These are phyloP conservation scores for Pseudogymnoascus sp. DNA, from an alignment of 2,329 filamentous ascomycete genomes.

Conservation along the genomic window DNA sequence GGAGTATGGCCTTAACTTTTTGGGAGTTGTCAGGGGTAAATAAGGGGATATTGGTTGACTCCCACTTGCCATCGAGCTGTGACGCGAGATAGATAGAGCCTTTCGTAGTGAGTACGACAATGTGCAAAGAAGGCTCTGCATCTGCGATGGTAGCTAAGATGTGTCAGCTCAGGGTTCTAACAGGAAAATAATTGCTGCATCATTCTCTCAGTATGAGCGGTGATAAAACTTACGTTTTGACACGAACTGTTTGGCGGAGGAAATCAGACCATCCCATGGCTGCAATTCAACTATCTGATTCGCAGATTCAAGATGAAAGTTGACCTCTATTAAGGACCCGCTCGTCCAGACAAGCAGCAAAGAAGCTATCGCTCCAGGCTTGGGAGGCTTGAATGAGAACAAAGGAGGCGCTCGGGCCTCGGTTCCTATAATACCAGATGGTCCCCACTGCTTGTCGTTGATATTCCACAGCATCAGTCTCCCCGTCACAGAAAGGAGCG, in stretches of 20 bases:
- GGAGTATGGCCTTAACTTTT: constrained; percentile 50
- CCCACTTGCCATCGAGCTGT: constrained; percentile 41
- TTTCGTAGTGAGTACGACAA: constrained; percentile 43
- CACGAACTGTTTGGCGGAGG: constrained; percentile 29
- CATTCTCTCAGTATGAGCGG: constrained; percentile 20
- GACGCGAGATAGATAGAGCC: constrained; percentile 44
- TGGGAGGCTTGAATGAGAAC: constrained; percentile 53
- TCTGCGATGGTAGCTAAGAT: constrained; percentile 19
- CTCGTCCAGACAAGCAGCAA: constrained; percentile 58
- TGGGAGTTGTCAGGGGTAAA: constrained; percentile 27
- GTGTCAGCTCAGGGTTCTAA: constrained; percentile 26
- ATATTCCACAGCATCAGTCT: constrained; percentile 59
- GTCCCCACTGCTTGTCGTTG: constrained; percentile 47
- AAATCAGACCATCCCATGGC: constrained; percentile 47
- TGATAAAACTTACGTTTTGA: constrained; percentile 36
- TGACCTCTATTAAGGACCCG: constrained; percentile 54
- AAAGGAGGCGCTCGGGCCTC: constrained; percentile 52
- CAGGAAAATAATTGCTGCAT: constrained; percentile 28
- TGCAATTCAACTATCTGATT: constrained; percentile 36
- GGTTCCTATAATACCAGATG: constrained; percentile 47
- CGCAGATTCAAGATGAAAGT: constrained; percentile 12
- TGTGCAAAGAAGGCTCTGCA: constrained; percentile 26
- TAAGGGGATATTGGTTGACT: constrained; percentile 36
- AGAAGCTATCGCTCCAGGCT: constrained; percentile 33
- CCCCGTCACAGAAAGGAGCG: constrained; percentile 52